Conservation (phyloP, 1,284 basidiomycete genomes). For the Retiboletus fuscus region DNA sequence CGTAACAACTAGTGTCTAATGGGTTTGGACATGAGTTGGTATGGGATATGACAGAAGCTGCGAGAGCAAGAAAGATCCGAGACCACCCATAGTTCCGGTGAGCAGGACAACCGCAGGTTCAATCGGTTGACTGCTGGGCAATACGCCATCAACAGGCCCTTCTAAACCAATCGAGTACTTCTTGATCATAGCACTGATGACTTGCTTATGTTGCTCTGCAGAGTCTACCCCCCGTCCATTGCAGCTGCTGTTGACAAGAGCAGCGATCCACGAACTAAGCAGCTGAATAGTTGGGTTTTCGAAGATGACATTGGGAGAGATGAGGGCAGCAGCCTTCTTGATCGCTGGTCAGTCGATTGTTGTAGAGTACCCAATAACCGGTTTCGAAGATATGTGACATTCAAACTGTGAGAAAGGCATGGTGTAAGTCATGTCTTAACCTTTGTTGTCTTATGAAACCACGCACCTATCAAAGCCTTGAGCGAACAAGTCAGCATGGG, state of each 20-base stretch:
- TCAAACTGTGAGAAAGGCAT: conserved; percentile 32
- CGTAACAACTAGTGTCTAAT: no score
- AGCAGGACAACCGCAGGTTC: conserved; percentile 37
- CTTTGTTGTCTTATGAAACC: not conserved
- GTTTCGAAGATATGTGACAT: conserved; percentile 46
- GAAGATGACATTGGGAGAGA: conserved; percentile 37
- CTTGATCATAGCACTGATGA: conserved; percentile 34
- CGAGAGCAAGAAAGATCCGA: conserved; percentile 44
- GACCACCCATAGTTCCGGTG: conserved; percentile 48
- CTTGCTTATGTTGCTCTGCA: not conserved
- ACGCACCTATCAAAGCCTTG: conserved; percentile 5
- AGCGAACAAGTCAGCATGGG: not conserved
- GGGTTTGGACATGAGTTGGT: no score
- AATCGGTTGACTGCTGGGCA: not conserved
- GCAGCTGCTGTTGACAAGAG: conserved; percentile 8
- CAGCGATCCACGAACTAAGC: conserved; percentile 22
- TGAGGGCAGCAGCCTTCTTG: conserved; percentile 2
- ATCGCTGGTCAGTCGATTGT: conserved; percentile 15
- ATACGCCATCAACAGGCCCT: not conserved
- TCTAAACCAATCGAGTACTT: conserved; percentile 5
- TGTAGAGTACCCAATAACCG: conserved; percentile 41
- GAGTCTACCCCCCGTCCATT: not conserved
- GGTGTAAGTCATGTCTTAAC: not conserved
- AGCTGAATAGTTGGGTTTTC: conserved; percentile 30
- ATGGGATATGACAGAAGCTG: no score